Percentiles rank a stretch among this genome's conserved stretches.
Evolutionary conservation across 257 asterid species (phyloP).

Genomic region (Striga asiatica): DNA sequence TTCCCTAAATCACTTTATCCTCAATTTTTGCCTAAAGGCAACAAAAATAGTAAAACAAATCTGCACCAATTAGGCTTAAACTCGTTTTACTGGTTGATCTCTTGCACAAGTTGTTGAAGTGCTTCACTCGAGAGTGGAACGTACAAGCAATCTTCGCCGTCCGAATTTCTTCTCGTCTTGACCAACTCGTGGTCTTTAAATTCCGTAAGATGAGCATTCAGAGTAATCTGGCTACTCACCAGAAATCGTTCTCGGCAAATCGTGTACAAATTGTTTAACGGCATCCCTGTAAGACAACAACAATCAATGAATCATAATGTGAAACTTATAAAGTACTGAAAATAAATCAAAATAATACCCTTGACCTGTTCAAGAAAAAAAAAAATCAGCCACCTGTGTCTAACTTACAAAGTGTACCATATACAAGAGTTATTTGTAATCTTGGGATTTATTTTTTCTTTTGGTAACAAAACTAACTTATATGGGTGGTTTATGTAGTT

Average conservation of each 20-base stretch:
- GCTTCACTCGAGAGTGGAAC: conserved; percentile 75
- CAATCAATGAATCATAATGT: neutral
- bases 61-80: too few relatives aligned
- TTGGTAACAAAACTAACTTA: neutral
- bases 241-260: conserved; percentile 75
- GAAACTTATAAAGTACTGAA: neutral
- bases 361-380: neutral
- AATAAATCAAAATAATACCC: neutral
- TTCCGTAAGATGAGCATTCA: conserved; percentile 87
- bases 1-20: too few relatives aligned
- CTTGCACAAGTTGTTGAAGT: conserved; percentile 63
- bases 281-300: conserved; percentile 52
- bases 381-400: neutral
- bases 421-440: neutral
- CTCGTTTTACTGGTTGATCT: conserved; percentile 45
- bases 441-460: neutral
- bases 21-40: too few relatives aligned
- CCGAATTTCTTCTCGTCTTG: conserved; percentile 65
- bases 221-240: conserved; percentile 82
- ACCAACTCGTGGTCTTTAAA: conserved; percentile 91
- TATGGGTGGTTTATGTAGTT: neutral
- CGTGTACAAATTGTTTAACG: conserved; percentile 51
- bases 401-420: neutral
- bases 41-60: too few relatives aligned
- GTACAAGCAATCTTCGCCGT: conserved; percentile 76